A percentile compares a stretch with the other conserved stretches of the same genome.
Conservation (phyloP, 179 eudicot genomes). For the Spinacia oleracea region DNA sequence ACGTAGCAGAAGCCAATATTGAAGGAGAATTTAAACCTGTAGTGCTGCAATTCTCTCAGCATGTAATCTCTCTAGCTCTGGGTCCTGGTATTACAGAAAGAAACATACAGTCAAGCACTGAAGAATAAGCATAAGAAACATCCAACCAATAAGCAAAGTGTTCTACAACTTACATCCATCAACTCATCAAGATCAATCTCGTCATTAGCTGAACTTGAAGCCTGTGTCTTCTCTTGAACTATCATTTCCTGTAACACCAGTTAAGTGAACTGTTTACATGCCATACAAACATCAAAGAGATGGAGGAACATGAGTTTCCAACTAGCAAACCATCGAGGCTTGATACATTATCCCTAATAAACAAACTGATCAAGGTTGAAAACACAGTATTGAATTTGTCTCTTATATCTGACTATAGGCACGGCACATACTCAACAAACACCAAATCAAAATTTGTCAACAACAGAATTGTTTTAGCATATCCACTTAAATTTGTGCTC, state of each 20-base stretch:
- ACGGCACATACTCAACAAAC: no score
- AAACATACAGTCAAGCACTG: conserved; percentile 1
- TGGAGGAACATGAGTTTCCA: background rate
- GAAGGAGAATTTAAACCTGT: conserved; percentile 47
- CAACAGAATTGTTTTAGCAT: no score
- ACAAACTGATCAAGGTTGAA: background rate
- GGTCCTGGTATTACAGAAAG: conserved; percentile 56
- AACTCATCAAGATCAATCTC: conserved; percentile 95
- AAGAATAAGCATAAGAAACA: background rate
- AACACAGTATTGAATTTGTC: background rate
- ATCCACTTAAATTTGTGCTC: background rate
- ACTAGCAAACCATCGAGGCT: background rate
- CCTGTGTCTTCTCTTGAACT: conserved; percentile 57
- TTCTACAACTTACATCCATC: conserved; percentile 77
- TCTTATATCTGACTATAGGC: background rate
- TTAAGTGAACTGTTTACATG: conserved; percentile 10
- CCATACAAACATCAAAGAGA: background rate
- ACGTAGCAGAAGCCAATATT: conserved; percentile 14
- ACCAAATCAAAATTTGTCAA: no score
- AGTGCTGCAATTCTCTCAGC: conserved; percentile 88
- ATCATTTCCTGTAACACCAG: conserved; percentile 58
- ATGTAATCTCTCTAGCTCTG: conserved; percentile 93
- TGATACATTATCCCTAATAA: background rate
- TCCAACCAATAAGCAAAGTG: conserved; percentile 4
- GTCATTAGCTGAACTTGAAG: conserved; percentile 60